Base-by-base conservation (phyloP, 768 basidiomycete species). In the Rhodotorula babjevae region DNA sequence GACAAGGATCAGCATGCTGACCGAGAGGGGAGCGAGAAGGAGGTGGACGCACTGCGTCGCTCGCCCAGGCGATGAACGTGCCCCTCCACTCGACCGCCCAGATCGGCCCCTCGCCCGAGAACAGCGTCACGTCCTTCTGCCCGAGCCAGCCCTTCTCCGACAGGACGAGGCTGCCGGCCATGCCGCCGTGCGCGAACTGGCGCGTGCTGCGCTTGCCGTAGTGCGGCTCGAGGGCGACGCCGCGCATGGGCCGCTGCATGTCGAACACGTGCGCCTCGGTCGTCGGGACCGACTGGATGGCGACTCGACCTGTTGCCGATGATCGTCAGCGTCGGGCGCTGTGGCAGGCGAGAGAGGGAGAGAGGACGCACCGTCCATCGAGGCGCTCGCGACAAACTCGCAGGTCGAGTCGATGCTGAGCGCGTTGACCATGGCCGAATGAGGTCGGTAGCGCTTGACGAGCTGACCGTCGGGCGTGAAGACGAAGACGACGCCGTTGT, bases 81-180 rank as follows among this genome's bases (percentile, higher is more conserved):
- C 88, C 89, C 77, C 87, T 84, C 96, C 96, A 98, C 68, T 89
- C 85, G 18, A 89, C 87, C 63, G 88, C 87, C 93, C 93, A 97
- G 64, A 99, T 91, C 0, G 96, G 92, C 19, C 95, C 96, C 82
- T 98, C 96, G 9, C 89, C 90, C 49, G 83, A 84, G 78, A 93
- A 89, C 25, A 79, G 52, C 12, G 89, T 81, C 0, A 89, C 91
- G 80, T 95, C 93, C 78, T 91, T 96, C 78, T 96, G 91, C 0
- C 95, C 93, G 2, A 97, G 82, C 94, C 96, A 97, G 12, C 93
- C 91, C 79, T 96, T 97, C 83, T 97, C 95, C 74, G 90, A 87
- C 76, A 96, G 77, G n/a, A 91, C 84, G 40, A 99, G 83, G 31
- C 85, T 87, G 9, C 96, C 95, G 0, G 91, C 89, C 85, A 95